Evolutionary conservation across 2,329 filamentous ascomycete genomes (phyloP).

Genomic region (Pseudocercospora musae): DNA sequence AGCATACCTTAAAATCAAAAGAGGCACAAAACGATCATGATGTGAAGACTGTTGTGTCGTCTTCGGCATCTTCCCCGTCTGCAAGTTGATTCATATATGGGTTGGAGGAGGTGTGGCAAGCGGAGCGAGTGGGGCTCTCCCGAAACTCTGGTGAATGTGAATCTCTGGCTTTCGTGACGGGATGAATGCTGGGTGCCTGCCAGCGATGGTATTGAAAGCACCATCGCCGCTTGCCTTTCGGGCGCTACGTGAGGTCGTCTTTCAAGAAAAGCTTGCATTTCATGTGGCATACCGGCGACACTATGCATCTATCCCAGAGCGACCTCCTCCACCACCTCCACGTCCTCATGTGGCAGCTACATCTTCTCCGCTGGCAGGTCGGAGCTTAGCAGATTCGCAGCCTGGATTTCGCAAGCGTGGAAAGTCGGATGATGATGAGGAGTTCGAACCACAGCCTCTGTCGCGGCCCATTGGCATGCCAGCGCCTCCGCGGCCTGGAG

Average conservation of each 20-base stretch:
- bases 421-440: constrained; percentile 32
- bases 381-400: constrained; percentile 17
- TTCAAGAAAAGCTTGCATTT: constrained; percentile 11
- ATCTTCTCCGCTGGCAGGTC: constrained; percentile 13
- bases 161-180: not conserved
- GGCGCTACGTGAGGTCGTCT: constrained; percentile 28
- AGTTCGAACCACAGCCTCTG: constrained; percentile 54
- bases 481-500: constrained; percentile 67
- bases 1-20: too few relatives aligned
- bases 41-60: too few relatives aligned
- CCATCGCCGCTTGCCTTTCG: constrained; percentile 31
- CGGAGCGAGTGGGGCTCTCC: not conserved
- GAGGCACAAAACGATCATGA: too few relatives aligned
- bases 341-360: constrained; percentile 11
- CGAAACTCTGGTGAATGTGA: not conserved
- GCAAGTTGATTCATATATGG: not conserved
- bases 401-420: constrained; percentile 23
- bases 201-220: constrained; percentile 27
- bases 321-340: constrained; percentile 18
- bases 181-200: constrained; percentile 6
- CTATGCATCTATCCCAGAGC: constrained; percentile 24
- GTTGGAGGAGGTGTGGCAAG: not conserved
- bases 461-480: constrained; percentile 78
- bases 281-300: constrained; percentile 14
- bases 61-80: too few relatives aligned